A percentile compares a stretch with the other conserved stretches of the same genome.
These are phyloP conservation scores for Lumnitzera racemosa DNA, from an alignment of 345 rosid genomes.

Conservation along the genomic window DNA sequence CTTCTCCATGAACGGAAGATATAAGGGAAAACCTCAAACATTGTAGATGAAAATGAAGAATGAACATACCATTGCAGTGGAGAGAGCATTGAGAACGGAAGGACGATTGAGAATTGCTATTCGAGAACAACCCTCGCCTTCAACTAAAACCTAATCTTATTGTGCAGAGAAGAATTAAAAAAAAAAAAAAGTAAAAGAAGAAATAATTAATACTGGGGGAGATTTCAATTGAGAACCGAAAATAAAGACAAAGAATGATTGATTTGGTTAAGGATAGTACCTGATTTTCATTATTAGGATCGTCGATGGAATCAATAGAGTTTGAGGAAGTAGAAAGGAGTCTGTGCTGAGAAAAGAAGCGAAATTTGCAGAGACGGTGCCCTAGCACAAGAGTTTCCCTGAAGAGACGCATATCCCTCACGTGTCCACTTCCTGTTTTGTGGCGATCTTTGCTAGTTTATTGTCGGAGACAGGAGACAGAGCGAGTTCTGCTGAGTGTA, in stretches of 20 bases:
- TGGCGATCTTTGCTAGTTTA: too few species aligned
- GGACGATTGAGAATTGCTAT: conserved; percentile 82
- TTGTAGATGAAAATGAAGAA: background rate
- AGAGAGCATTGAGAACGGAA: conserved; percentile 79
- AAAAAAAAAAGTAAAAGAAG: background rate
- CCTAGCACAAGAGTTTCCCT: conserved; percentile 18
- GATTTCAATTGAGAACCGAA: too few species aligned
- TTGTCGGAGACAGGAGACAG: too few species aligned
- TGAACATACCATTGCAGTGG: conserved; percentile 48
- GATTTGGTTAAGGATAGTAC: conserved; percentile 12
- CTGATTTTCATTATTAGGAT: conserved; percentile 29
- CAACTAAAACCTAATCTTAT: conserved; percentile 51
- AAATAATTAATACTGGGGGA: background rate
- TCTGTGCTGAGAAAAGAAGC: conserved; percentile 8
- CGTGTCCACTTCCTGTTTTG: too few species aligned
- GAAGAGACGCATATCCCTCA: conserved; percentile 24
- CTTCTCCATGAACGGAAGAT: background rate
- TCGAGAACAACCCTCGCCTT: conserved; percentile 61
- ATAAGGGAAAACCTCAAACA: background rate
- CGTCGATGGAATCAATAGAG: conserved; percentile 26
- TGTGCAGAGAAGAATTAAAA: background rate
- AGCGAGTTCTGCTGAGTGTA: too few species aligned
- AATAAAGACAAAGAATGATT: too few species aligned
- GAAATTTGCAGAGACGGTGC: conserved; percentile 17
- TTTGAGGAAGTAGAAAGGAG: conserved; percentile 34